A percentile compares a stretch with the other conserved stretches of the same genome.
Conservation (phyloP, 495 filamentous ascomycete genomes). For the Cairneyella variabilis region DNA sequence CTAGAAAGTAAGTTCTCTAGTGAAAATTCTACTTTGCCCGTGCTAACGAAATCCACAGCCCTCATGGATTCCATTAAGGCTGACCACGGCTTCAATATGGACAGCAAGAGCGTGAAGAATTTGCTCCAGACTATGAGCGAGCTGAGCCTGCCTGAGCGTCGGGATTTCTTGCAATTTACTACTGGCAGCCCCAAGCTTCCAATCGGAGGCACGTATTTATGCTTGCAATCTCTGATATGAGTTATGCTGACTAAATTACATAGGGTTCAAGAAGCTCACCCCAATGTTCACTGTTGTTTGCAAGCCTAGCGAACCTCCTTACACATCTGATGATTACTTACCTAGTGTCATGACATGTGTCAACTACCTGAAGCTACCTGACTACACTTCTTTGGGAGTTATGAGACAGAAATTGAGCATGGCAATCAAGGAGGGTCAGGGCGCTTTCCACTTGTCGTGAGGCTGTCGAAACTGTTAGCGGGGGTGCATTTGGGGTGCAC, state of each 20-base stretch:
- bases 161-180: constrained; percentile 97
- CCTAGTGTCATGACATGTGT: constrained; percentile 99
- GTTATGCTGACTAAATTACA: constrained; percentile 14
- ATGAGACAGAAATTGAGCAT: constrained; percentile 72
- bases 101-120: constrained; percentile 94
- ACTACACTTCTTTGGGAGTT: constrained; percentile 80
- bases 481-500: constrained; percentile 4
- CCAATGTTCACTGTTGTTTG: constrained; percentile 99
- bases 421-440: constrained; percentile 96
- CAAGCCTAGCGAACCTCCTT: constrained; percentile 93
- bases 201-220: constrained; percentile 80
- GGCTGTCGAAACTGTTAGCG: constrained; percentile 11
- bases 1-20: constrained; percentile 72
- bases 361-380: constrained; percentile 97
- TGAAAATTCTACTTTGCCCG: constrained; percentile 19
- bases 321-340: constrained; percentile 92
- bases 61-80: constrained; percentile 98
- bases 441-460: constrained; percentile 94
- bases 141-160: constrained; percentile 65
- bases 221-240: background rate
- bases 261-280: constrained; percentile 94
- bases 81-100: constrained; percentile 99
- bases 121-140: constrained; percentile 95
- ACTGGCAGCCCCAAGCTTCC: constrained; percentile 98
- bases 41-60: constrained; percentile 44